Base-by-base conservation (phyloP, 495 filamentous ascomycete species). In the Aspergillus biplanus region DNA sequence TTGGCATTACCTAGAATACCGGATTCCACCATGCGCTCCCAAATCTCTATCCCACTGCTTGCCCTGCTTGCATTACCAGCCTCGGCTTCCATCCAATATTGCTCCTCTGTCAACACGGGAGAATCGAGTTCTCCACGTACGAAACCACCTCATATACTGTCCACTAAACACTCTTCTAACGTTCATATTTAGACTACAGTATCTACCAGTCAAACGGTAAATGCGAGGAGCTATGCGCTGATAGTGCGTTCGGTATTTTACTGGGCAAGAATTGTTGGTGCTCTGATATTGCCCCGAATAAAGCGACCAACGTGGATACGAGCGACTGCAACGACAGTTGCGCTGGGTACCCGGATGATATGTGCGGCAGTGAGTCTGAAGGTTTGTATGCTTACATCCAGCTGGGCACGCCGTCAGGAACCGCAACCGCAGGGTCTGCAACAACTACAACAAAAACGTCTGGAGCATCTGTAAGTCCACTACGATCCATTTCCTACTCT, bases 201-300 rank as follows among this genome's bases (percentile, higher is more conserved):
- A 82, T 73, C 31, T 92, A 75, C 64, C 88, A 92, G 68, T 90
- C 88, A 18, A 86, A 88, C 66, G 90, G 90, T 49, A 72, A 77
- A 11, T 93, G 90, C 66, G 58, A 69, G 49, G 65, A 74, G 4
- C 77, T 77, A 47, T 93, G 91, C 71, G 62, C 67, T 15, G 71
- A 65, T 33, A 92, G 86, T 70, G 90, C 90, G 9, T 89, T 91
- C 69, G 91, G 82, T 15, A 71, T 93, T 35, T 65, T 92, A 16
- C 87, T 89, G 66, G 80, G 76, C 18, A 76, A 85, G 21, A 72
- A 75, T 35, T 93, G 90, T 75, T 93, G 90, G 90, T 93, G 90
- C 72, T 88, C 89, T 3, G 85, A 93, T 65, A 88, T 88, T 64
- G 79, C 77, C 12, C 91, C 90, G 0, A 78, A 76, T 13, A 67